Evolutionary conservation across 257 asterid genomes (phyloP).

Genomic region (Oldenlandia corymbosa): DNA sequence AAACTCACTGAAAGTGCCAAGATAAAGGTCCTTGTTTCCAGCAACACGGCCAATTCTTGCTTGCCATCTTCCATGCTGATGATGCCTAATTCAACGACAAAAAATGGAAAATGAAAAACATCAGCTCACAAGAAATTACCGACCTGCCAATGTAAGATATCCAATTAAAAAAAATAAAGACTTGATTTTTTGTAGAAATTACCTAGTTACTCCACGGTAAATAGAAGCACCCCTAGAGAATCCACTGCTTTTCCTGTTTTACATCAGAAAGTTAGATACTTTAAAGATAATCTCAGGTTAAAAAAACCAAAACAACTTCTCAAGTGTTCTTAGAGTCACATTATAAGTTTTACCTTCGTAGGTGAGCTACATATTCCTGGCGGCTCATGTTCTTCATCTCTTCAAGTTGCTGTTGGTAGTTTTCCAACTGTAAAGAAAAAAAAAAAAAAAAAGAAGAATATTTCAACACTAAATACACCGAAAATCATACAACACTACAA

Average conservation of each 20-base stretch:
- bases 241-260: constrained; percentile 43
- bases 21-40: constrained; percentile 51
- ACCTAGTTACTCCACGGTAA: constrained; percentile 53
- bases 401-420: constrained; percentile 76
- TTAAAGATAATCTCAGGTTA: neutral
- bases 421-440: constrained; percentile 43
- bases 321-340: too few relatives aligned
- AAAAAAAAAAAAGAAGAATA: too few relatives aligned
- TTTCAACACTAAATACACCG: neutral
- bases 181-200: too few relatives aligned
- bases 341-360: constrained; percentile 53
- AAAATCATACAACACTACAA: neutral
- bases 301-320: neutral
- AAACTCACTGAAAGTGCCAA: constrained; percentile 43
- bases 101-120: neutral
- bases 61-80: constrained; percentile 57
- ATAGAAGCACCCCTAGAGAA: constrained; percentile 46
- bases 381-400: constrained; percentile 86
- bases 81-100: constrained; percentile 32
- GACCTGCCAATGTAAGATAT: neutral
- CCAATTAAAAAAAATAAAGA: neutral
- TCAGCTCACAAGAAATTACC: too few relatives aligned
- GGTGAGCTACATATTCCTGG: constrained; percentile 81
- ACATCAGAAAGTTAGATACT: neutral
- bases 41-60: constrained; percentile 54